phyloP scores from a whole-genome alignment of 768 basidiomycete species.

The Cytidiella melzeri region DNA sequence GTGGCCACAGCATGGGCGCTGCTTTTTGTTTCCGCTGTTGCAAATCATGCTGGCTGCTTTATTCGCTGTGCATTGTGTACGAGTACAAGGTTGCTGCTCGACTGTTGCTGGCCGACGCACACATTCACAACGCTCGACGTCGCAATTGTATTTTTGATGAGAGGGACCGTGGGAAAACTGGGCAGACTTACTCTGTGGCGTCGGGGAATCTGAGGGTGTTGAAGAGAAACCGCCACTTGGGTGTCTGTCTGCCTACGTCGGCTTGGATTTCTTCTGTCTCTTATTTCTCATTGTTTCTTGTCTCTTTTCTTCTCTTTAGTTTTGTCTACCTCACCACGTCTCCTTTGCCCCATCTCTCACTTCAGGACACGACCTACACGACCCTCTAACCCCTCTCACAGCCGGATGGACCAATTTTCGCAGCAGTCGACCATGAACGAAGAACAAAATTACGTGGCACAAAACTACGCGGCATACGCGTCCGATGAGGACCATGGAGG shows the following conservation, averaged over 20 bases:
- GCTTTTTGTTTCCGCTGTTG: not conserved
- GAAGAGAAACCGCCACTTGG: slow-evolving; percentile 22
- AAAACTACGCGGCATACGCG: slow-evolving; percentile 28
- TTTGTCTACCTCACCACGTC: slow-evolving; percentile 17
- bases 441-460: slow-evolving; percentile 14
- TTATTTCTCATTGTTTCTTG: slow-evolving; percentile 22
- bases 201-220: slow-evolving; percentile 10
- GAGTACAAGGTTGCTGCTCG: slow-evolving; percentile 1
- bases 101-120: too few species aligned
- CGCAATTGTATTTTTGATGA: slow-evolving; percentile 2
- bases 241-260: slow-evolving; percentile 15
- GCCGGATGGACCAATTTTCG: slow-evolving; percentile 22
- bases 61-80: not conserved
- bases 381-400: slow-evolving; percentile 12
- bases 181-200: slow-evolving; percentile 11
- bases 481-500: slow-evolving; percentile 27
- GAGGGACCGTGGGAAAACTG: slow-evolving; percentile 14
- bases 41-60: not conserved
- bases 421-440: slow-evolving; percentile 24
- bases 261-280: slow-evolving; percentile 10
- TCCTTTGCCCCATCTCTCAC: slow-evolving; percentile 27
- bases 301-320: slow-evolving; percentile 27
- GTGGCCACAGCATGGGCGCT: not conserved
- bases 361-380: slow-evolving; percentile 22
- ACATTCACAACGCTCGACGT: too few species aligned